These are phyloP conservation scores for Globisporangium perplexum DNA, from an alignment of 352 stramenopile species.

Conservation along the genomic window DNA sequence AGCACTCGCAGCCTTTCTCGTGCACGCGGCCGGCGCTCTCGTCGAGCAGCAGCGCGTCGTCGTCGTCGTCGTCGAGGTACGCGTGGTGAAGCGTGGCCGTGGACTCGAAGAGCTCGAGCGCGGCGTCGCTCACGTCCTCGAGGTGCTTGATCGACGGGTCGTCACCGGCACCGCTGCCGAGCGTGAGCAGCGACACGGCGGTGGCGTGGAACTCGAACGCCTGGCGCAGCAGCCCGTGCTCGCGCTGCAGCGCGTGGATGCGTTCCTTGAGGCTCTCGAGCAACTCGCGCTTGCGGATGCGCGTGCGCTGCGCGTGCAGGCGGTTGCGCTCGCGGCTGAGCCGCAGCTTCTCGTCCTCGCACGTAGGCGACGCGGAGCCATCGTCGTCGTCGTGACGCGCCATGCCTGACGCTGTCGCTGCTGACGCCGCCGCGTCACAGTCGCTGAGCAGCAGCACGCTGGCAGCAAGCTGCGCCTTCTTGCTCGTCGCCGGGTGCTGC, in stretches of 20 bases:
- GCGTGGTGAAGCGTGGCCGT: constrained; percentile 25
- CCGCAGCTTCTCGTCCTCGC: constrained; percentile 62
- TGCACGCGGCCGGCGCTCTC: constrained; percentile 13
- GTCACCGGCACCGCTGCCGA: constrained; percentile 29
- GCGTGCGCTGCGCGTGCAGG: constrained; percentile 65
- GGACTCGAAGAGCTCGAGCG: constrained; percentile 31
- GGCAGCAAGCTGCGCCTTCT: constrained; percentile 14
- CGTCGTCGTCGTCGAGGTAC: constrained; percentile 25
- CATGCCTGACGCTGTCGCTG: constrained; percentile 16
- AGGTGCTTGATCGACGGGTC: constrained; percentile 41
- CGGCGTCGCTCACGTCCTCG: constrained; percentile 40
- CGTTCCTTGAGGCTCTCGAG: constrained; percentile 70
- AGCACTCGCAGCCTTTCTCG: constrained; percentile 38
- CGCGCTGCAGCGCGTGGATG: constrained; percentile 50
- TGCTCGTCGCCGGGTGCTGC: neutral
- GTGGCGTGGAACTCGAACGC: constrained; percentile 73
- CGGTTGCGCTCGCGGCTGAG: constrained; percentile 73
- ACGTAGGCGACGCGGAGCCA: constrained; percentile 11
- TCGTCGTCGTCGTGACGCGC: neutral
- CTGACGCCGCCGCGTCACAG: constrained; percentile 14
- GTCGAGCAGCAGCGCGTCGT: constrained; percentile 16
- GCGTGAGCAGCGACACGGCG: constrained; percentile 50
- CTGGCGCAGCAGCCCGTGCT: constrained; percentile 63
- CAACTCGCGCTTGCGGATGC: constrained; percentile 71
- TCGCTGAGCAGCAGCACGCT: constrained; percentile 36